Conservation (phyloP, 768 basidiomycete genomes). For the Cystofilobasidium capitatum region DNA sequence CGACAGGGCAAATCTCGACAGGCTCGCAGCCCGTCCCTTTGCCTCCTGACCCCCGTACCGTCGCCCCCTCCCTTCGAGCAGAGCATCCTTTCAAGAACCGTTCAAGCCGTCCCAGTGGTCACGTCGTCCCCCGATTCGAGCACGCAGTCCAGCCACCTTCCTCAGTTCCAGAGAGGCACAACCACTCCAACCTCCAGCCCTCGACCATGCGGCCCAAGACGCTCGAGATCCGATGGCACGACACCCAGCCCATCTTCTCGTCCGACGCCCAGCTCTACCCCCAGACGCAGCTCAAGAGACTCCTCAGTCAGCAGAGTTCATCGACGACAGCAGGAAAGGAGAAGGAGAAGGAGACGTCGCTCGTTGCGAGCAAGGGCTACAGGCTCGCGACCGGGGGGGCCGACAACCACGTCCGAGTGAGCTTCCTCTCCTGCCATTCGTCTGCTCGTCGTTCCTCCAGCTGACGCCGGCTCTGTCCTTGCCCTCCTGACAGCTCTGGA, state of each 20-base stretch:
- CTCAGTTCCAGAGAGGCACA: neutral
- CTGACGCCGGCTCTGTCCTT: neutral
- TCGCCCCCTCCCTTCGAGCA: no score
- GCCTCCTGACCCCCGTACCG: no score
- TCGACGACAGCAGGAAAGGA: slow-evolving; percentile 33
- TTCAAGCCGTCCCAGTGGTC: no score
- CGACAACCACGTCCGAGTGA: slow-evolving; percentile 89
- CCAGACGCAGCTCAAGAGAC: slow-evolving; percentile 43
- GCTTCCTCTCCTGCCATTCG: slow-evolving; percentile 45
- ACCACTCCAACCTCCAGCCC: neutral
- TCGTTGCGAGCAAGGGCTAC: slow-evolving; percentile 51
- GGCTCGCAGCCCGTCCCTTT: neutral
- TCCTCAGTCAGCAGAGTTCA: slow-evolving; percentile 28
- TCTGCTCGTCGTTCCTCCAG: neutral
- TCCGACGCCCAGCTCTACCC: slow-evolving; percentile 87
- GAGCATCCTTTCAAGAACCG: no score
- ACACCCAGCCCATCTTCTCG: slow-evolving; percentile 86
- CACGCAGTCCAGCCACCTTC: no score
- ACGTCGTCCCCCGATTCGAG: no score
- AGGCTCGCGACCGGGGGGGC: slow-evolving; percentile 89
- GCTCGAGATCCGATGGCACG: slow-evolving; percentile 93
- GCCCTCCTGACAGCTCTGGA: slow-evolving; percentile 59
- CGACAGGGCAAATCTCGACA: neutral
- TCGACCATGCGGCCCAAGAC: slow-evolving; percentile 71
- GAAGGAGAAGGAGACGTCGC: slow-evolving; percentile 23